These are phyloP conservation scores for Saccharomyces uvarum DNA, from an alignment of 1,139 yeast genomes.

Conservation along the genomic window DNA sequence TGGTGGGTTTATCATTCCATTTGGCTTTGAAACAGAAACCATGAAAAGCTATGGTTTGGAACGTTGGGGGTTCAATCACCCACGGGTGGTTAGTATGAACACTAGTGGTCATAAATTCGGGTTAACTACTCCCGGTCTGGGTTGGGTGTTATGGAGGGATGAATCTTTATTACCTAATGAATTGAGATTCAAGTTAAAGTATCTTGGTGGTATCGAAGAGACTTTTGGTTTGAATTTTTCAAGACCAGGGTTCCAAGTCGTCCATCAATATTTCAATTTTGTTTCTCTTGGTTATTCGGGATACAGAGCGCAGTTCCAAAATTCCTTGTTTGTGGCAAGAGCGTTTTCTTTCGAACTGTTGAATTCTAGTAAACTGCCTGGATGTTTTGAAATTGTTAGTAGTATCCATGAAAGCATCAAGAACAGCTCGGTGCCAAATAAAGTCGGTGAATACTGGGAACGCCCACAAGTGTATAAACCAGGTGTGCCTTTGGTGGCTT, in stretches of 20 bases:
- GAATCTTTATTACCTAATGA: conserved; percentile 55
- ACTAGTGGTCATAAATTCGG: conserved; percentile 94
- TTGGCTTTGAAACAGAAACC: conserved; percentile 56
- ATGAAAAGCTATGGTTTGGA: conserved; percentile 14
- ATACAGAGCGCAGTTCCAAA: conserved; percentile 52
- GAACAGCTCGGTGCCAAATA: conserved; percentile 13
- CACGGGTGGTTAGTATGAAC: conserved; percentile 76
- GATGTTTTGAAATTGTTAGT: conserved; percentile 66
- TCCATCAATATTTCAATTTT: conserved; percentile 80
- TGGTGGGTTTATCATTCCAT: conserved; percentile 85
- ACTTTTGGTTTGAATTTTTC: conserved; percentile 82
- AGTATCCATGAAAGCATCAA: conserved; percentile 56
- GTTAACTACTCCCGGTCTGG: conserved; percentile 80
- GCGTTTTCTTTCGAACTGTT: conserved; percentile 22
- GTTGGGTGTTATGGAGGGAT: conserved; percentile 85
- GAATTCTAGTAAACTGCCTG: conserved; percentile 47
- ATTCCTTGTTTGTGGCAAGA: conserved; percentile 40
- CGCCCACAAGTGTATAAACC: conserved; percentile 41
- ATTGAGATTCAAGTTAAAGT: conserved; percentile 69
- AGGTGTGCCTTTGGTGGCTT: conserved; percentile 87
- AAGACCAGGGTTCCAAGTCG: conserved; percentile 85
- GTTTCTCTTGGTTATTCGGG: conserved; percentile 66
- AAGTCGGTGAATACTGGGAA: conserved; percentile 18
- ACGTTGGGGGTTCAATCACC: conserved; percentile 74
- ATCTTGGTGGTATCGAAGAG: conserved; percentile 84